Evolutionary conservation across 2,329 filamentous ascomycete genomes (phyloP).

Genomic region (Colletotrichum sp.): DNA sequence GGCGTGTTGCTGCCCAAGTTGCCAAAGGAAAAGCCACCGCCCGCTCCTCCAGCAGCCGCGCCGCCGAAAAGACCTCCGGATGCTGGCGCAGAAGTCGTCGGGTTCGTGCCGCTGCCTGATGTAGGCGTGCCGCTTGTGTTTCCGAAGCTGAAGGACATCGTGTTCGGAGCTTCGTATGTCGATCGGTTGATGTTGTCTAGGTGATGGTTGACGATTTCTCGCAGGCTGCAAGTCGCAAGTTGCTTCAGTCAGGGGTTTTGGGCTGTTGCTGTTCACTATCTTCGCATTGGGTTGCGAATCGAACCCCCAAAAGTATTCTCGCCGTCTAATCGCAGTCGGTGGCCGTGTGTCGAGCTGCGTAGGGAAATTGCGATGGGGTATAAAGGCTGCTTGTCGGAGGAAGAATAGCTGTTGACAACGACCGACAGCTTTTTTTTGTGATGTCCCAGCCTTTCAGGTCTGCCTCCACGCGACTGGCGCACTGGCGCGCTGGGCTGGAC

Average conservation of each 20-base stretch:
- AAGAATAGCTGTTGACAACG: constrained; percentile 7
- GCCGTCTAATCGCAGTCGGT: background rate
- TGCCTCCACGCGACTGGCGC: constrained; percentile 21
- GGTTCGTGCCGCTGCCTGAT: constrained; percentile 21
- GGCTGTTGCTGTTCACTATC: background rate
- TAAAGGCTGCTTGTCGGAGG: background rate
- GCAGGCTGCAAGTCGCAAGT: background rate
- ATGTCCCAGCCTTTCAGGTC: constrained; percentile 19
- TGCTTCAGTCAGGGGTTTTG: background rate
- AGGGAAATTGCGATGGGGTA: background rate
- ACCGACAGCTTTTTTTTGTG: constrained; percentile 17
- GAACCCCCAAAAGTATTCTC: background rate
- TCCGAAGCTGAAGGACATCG: constrained; percentile 47
- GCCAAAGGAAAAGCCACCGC: constrained; percentile 48
- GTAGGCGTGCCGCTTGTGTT: constrained; percentile 30
- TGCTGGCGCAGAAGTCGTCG: constrained; percentile 41
- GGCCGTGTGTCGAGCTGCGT: background rate
- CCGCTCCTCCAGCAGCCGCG: constrained; percentile 25
- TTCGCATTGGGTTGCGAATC: constrained; percentile 16
- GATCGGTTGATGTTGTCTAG: background rate
- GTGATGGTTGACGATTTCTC: background rate
- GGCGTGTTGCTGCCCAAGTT: constrained; percentile 22
- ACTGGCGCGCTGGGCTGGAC: background rate
- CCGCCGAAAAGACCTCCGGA: constrained; percentile 45
- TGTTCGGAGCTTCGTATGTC: background rate